Evolutionary conservation across 306 rosid species (phyloP).

Genomic region (Delonix regia): DNA sequence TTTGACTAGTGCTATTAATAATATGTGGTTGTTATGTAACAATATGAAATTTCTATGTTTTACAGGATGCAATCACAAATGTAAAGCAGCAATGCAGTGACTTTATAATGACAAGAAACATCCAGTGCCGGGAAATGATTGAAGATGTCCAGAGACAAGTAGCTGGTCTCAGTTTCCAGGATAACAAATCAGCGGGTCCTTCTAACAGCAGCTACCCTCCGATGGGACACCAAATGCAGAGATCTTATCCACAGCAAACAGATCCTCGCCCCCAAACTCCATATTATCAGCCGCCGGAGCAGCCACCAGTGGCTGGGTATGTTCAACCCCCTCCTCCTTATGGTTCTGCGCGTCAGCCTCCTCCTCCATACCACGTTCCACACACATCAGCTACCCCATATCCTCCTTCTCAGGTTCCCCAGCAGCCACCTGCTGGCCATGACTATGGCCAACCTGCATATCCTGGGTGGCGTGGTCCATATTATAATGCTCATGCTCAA

Average conservation of each 20-base stretch:
- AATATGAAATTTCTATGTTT: constrained; percentile 31
- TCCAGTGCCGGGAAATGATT: constrained; percentile 95
- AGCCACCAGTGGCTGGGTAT: constrained; percentile 59
- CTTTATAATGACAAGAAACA: constrained; percentile 95
- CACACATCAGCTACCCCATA: constrained; percentile 62
- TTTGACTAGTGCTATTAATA: not conserved
- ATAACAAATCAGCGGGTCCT: constrained; percentile 53
- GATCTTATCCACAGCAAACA: constrained; percentile 53
- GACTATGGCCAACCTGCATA: constrained; percentile 96
- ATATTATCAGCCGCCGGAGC: constrained; percentile 79
- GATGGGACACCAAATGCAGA: constrained; percentile 65
- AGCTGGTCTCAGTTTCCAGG: constrained; percentile 91
- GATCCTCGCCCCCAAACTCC: constrained; percentile 72
- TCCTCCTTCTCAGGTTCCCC: constrained; percentile 64
- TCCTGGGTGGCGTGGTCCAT: constrained; percentile 97
- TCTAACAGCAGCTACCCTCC: constrained; percentile 60
- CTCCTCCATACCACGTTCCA: constrained; percentile 71
- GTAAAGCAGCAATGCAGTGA: constrained; percentile 97
- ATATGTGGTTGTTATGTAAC: not conserved
- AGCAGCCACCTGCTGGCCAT: constrained; percentile 65
- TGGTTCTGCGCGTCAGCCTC: constrained; percentile 62
- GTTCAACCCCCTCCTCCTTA: constrained; percentile 60
- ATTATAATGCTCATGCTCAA: constrained; percentile 72
- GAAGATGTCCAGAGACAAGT: constrained; percentile 95
- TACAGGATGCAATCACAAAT: constrained; percentile 89